Conservation (phyloP, 768 basidiomycete species). For the Russula olivacea region DNA sequence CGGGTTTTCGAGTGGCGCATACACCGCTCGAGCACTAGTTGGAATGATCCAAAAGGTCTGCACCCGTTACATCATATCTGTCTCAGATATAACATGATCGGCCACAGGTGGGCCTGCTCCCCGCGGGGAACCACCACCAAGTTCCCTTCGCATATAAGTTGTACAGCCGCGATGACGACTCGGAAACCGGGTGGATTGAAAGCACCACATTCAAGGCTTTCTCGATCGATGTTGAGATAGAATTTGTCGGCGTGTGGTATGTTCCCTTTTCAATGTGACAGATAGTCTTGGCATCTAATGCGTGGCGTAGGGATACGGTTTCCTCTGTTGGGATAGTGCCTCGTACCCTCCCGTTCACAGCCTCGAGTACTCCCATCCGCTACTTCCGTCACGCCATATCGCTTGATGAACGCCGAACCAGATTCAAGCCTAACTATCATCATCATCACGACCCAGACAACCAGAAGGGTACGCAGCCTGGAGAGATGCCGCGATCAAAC, state of each 20-base stretch:
- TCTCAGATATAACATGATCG: neutral
- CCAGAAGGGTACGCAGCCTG: conserved; percentile 41
- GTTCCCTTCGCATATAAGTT: conserved; percentile 75
- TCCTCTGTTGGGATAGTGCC: conserved; percentile 66
- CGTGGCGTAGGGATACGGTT: conserved; percentile 58
- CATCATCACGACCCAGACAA: conserved; percentile 33
- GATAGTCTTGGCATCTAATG: conserved; percentile 1
- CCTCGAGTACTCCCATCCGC: conserved; percentile 51
- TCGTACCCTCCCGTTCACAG: conserved; percentile 58
- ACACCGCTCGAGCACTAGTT: conserved; percentile 60
- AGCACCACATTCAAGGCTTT: conserved; percentile 65
- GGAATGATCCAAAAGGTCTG: conserved; percentile 68
- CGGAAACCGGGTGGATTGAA: conserved; percentile 52
- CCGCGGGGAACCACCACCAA: conserved; percentile 64
- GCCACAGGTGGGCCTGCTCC: conserved; percentile 59
- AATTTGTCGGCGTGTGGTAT: conserved; percentile 72
- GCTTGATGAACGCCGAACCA: conserved; percentile 61
- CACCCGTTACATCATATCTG: neutral
- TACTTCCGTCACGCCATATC: conserved; percentile 67
- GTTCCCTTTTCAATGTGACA: neutral
- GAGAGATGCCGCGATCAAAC: conserved; percentile 41
- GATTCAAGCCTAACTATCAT: conserved; percentile 39
- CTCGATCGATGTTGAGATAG: conserved; percentile 63
- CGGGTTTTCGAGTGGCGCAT: conserved; percentile 79
- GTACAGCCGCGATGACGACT: conserved; percentile 53